These are phyloP conservation scores for Herpetospermum pedunculosum DNA, from an alignment of 306 rosid genomes.

Conservation along the genomic window DNA sequence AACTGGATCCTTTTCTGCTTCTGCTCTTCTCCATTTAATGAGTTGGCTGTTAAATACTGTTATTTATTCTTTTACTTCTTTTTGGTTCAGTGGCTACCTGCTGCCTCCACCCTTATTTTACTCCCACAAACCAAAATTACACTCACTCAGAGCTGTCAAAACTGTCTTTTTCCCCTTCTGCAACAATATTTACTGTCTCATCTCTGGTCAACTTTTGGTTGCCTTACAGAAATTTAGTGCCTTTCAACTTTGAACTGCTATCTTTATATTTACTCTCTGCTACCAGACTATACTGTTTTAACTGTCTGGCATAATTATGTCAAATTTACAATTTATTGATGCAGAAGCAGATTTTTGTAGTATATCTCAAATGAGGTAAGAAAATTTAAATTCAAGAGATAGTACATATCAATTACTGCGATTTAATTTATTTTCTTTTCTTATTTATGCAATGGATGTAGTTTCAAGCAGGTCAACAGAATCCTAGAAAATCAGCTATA, in stretches of 20 bases:
- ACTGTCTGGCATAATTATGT: too few relatives aligned
- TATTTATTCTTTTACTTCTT: neutral
- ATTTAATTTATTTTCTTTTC: too few relatives aligned
- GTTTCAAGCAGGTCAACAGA: too few relatives aligned
- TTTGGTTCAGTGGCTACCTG: neutral
- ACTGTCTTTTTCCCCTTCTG: neutral
- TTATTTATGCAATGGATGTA: too few relatives aligned
- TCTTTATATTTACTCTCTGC: neutral
- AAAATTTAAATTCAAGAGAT: too few relatives aligned
- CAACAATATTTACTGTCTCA: neutral
- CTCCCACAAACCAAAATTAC: neutral
- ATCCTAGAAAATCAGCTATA: too few relatives aligned
- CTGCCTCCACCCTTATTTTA: neutral
- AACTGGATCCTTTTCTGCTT: neutral
- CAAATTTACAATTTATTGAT: too few relatives aligned
- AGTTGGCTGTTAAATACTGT: slow-evolving; percentile 2
- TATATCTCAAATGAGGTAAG: too few relatives aligned
- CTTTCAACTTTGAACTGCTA: neutral
- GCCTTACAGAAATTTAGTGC: neutral
- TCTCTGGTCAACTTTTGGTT: neutral
- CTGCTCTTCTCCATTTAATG: neutral
- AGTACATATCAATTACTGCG: too few relatives aligned
- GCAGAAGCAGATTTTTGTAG: too few relatives aligned
- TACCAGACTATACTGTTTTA: too few relatives aligned
- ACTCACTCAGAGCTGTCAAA: neutral